phyloP scores from a whole-genome alignment of 2,329 filamentous ascomycete species.

The Endocalyx cinctus region DNA sequence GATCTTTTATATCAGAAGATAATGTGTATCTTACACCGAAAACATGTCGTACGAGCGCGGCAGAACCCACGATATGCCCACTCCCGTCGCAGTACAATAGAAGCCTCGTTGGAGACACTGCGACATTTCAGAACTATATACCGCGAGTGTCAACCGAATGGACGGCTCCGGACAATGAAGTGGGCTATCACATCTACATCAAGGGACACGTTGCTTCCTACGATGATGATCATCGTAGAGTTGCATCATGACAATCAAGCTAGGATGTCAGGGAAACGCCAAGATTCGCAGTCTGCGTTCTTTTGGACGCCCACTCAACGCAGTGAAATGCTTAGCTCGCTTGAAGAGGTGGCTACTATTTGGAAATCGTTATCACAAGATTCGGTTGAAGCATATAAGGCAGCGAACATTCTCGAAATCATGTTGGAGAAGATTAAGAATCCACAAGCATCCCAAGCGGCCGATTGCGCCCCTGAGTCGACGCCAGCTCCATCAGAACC shows the following conservation, averaged over 20 bases:
- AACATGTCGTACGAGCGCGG: conserved; percentile 74
- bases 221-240: conserved; percentile 79
- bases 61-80: conserved; percentile 78
- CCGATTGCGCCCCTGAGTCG: too few species aligned
- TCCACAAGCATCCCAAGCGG: conserved; percentile 26
- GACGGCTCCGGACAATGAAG: conserved; percentile 66
- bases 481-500: too few species aligned
- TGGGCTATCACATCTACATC: conserved; percentile 77
- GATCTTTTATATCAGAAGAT: conserved; percentile 86
- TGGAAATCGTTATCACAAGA: conserved; percentile 75
- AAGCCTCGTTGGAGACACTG: conserved; percentile 79
- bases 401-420: conserved; percentile 71
- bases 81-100: conserved; percentile 78
- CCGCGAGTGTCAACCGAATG: conserved; percentile 66
- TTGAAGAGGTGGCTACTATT: conserved; percentile 70
- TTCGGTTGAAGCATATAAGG: conserved; percentile 89
- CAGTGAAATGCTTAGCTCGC: conserved; percentile 68
- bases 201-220: conserved; percentile 80
- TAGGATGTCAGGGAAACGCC: conserved; percentile 34
- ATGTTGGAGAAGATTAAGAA: conserved; percentile 75
- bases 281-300: conserved; percentile 39
- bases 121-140: conserved; percentile 72
- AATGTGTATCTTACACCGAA: conserved; percentile 81
- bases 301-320: conserved; percentile 58
- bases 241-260: conserved; percentile 64